Percentiles rank a stretch among this genome's conserved stretches.
Evolutionary conservation across 2,329 filamentous ascomycete genomes (phyloP).

Genomic region (Tolypocladium inflatum): DNA sequence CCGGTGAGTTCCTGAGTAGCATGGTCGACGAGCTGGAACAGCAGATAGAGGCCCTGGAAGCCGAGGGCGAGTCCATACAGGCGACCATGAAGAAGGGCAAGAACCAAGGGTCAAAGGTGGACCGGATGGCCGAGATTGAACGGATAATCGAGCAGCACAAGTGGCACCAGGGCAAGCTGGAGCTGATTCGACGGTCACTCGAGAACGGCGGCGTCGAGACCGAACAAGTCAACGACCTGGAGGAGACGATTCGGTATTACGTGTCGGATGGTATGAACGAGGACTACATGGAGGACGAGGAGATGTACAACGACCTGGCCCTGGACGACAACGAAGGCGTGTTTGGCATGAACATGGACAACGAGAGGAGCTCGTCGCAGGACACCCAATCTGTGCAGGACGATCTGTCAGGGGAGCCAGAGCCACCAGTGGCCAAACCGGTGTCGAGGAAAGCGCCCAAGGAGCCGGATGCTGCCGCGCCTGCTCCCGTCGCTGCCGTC

Average conservation of each 20-base stretch:
- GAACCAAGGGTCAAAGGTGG: constrained; percentile 71
- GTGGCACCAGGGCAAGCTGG: constrained; percentile 89
- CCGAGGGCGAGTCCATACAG: constrained; percentile 78
- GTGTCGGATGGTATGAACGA: constrained; percentile 81
- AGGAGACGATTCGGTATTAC: constrained; percentile 92
- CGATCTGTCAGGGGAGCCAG: constrained; percentile 54
- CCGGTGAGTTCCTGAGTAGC: constrained; percentile 72
- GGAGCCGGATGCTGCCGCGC: constrained; percentile 41
- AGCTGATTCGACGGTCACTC: constrained; percentile 78
- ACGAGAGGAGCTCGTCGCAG: constrained; percentile 87
- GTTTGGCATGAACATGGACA: constrained; percentile 71
- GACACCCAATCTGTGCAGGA: constrained; percentile 89
- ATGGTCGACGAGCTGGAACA: constrained; percentile 91
- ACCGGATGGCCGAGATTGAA: constrained; percentile 81
- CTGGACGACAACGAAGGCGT: constrained; percentile 85
- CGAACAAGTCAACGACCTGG: constrained; percentile 76
- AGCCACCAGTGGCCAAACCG: constrained; percentile 32
- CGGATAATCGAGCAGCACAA: constrained; percentile 83
- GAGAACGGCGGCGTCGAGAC: constrained; percentile 89
- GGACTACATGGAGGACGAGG: constrained; percentile 90
- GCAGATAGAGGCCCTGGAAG: constrained; percentile 87
- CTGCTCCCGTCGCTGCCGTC: neutral
- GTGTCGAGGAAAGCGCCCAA: constrained; percentile 45
- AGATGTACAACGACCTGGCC: constrained; percentile 88
- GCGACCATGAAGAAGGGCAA: constrained; percentile 93